Conservation (phyloP, 345 rosid genomes). For the Carallia pectinifolia region DNA sequence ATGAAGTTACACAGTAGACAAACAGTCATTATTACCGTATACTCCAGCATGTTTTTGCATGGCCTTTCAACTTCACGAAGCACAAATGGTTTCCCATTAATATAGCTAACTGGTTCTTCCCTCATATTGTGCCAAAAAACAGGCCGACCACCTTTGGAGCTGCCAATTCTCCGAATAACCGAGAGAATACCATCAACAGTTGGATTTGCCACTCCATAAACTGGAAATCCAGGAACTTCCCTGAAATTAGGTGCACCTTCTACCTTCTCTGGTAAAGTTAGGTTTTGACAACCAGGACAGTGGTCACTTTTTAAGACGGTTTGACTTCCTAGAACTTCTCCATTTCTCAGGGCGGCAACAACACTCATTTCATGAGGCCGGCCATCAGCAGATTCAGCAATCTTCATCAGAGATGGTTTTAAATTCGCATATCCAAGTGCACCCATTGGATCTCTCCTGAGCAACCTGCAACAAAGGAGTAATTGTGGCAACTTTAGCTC, state of each 20-base stretch:
- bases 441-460: slow-evolving; percentile 98
- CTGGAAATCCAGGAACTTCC: slow-evolving; percentile 95
- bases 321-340: slow-evolving; percentile 95
- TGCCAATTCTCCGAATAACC: slow-evolving; percentile 81
- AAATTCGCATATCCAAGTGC: slow-evolving; percentile 76
- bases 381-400: slow-evolving; percentile 76
- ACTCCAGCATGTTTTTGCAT: slow-evolving; percentile 91
- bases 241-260: slow-evolving; percentile 99
- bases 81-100: slow-evolving; percentile 94
- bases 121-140: slow-evolving; percentile 98
- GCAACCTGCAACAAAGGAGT: slow-evolving; percentile 55
- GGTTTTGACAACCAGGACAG: slow-evolving; percentile 90
- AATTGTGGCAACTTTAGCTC: slow-evolving; percentile 15
- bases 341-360: slow-evolving; percentile 86
- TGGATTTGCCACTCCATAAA: slow-evolving; percentile 99
- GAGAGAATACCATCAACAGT: slow-evolving; percentile 87
- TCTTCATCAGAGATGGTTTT: slow-evolving; percentile 71
- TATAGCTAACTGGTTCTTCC: slow-evolving; percentile 98
- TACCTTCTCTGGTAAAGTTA: slow-evolving; percentile 77
- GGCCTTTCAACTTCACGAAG: slow-evolving; percentile 98
- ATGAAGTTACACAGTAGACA: not conserved
- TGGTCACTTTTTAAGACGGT: slow-evolving; percentile 98
- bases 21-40: slow-evolving; percentile 55
- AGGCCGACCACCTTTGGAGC: slow-evolving; percentile 69
- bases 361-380: slow-evolving; percentile 89